phyloP scores from a whole-genome alignment of 257 asterid species.

The Fraxinus americana region DNA sequence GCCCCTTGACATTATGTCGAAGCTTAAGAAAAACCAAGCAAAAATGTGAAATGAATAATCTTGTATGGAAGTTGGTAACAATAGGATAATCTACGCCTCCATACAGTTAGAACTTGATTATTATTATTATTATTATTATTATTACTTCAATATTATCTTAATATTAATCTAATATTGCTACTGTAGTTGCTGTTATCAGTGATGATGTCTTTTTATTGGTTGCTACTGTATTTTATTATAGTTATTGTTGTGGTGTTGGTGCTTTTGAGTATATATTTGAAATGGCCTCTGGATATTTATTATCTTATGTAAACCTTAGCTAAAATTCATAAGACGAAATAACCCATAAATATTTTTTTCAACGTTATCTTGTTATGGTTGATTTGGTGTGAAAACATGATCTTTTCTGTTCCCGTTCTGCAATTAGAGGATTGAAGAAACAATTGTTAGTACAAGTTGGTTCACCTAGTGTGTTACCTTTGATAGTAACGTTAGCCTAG shows the following conservation, averaged over 20 bases:
- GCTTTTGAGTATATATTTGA: not conserved
- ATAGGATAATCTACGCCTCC: constrained; percentile 12
- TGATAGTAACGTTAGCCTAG: not conserved
- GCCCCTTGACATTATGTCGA: not conserved
- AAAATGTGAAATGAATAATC: constrained; percentile 2
- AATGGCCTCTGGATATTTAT: not conserved
- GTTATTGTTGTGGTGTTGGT: not conserved
- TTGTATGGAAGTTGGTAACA: not conserved
- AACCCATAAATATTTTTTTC: not conserved
- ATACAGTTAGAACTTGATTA: constrained; percentile 3
- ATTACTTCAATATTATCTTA: not conserved
- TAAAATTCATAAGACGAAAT: not conserved
- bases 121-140: not conserved
- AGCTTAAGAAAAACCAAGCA: not conserved
- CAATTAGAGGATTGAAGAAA: not conserved
- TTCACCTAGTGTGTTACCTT: not conserved
- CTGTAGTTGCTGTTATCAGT: not conserved
- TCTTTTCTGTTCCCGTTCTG: not conserved
- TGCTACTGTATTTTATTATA: not conserved
- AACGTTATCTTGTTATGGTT: not conserved
- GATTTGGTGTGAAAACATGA: not conserved
- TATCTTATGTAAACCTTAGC: not conserved
- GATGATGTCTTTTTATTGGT: not conserved
- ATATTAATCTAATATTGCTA: not conserved
- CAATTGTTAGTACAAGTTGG: not conserved